Evolutionary conservation across 345 rosid genomes (phyloP).

Genomic region (Eucalyptus tenuipes): DNA sequence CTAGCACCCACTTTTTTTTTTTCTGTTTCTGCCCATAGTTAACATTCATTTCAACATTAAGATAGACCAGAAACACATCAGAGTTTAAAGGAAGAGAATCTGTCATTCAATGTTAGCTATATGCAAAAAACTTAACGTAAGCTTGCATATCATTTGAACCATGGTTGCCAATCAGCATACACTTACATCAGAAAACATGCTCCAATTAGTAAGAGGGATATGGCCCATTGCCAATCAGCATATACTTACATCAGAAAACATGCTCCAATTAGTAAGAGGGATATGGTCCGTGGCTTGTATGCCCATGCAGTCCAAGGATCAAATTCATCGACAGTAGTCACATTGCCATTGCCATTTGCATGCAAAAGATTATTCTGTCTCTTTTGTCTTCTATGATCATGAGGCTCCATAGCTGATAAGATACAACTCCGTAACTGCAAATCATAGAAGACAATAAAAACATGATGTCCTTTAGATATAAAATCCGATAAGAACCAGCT

Average conservation of each 20-base stretch:
- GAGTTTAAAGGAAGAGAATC: neutral
- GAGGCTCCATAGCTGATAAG: constrained; percentile 36
- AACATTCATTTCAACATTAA: neutral
- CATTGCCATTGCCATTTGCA: constrained; percentile 37
- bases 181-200: constrained; percentile 89
- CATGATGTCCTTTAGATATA: neutral
- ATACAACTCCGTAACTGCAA: constrained; percentile 14
- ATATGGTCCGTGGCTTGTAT: constrained; percentile 87
- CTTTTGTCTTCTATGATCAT: constrained; percentile 43
- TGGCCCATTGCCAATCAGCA: constrained; percentile 49
- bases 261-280: constrained; percentile 83
- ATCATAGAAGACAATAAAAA: neutral
- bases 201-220: constrained; percentile 77
- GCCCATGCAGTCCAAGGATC: constrained; percentile 99
- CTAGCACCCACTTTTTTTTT: neutral
- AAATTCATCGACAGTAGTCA: constrained; percentile 35
- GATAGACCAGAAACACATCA: neutral
- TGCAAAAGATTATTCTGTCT: constrained; percentile 33
- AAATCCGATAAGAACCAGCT: neutral
- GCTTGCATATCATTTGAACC: neutral
- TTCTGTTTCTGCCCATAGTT: neutral
- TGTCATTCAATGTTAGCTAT: neutral
- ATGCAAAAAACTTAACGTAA: neutral
- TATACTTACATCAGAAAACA: constrained; percentile 76
- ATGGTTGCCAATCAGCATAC: neutral